Evolutionary conservation across 192 early-diverging fungal species (phyloP).

Genomic region (Dissophora ornata): DNA sequence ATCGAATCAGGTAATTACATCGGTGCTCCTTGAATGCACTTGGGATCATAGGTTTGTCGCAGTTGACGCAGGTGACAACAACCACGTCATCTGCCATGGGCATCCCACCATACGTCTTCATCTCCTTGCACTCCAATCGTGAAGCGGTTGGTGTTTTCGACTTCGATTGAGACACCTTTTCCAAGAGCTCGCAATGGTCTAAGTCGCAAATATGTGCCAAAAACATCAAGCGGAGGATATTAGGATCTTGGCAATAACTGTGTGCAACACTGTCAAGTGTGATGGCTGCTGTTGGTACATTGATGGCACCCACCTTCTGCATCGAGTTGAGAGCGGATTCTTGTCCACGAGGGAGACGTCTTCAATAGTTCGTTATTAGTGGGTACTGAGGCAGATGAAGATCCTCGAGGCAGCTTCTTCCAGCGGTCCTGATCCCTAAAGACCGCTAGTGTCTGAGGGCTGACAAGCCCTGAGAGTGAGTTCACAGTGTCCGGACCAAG

Average conservation of each 20-base stretch:
- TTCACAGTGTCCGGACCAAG: slow-evolving; percentile 37
- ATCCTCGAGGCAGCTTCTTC: slow-evolving; percentile 46
- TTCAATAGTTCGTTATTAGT: slow-evolving; percentile 30
- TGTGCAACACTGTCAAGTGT: too few relatives aligned
- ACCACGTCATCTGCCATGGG: slow-evolving; percentile 73
- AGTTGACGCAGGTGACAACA: slow-evolving; percentile 73
- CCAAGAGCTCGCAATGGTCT: slow-evolving; percentile 27
- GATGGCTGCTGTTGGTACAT: too few relatives aligned
- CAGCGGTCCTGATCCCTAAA: slow-evolving; percentile 63
- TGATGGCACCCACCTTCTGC: too few relatives aligned
- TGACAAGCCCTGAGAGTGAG: slow-evolving; percentile 55
- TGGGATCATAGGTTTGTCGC: slow-evolving; percentile 72
- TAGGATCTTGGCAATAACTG: too few relatives aligned
- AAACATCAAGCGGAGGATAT: too few relatives aligned
- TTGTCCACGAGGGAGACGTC: slow-evolving; percentile 40
- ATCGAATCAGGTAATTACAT: slow-evolving; percentile 55
- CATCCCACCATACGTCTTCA: slow-evolving; percentile 64
- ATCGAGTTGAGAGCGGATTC: slow-evolving; percentile 44
- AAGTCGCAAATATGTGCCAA: too few relatives aligned
- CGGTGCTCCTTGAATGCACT: slow-evolving; percentile 70
- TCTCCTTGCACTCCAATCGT: slow-evolving; percentile 54
- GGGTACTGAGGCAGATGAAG: slow-evolving; percentile 4
- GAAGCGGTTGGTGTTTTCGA: slow-evolving; percentile 46
- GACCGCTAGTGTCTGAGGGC: slow-evolving; percentile 56
- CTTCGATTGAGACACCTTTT: slow-evolving; percentile 40